Evolutionary conservation across 805 yeast genomes (phyloP).

Genomic region (Kodamaea hsintzibuensis): DNA sequence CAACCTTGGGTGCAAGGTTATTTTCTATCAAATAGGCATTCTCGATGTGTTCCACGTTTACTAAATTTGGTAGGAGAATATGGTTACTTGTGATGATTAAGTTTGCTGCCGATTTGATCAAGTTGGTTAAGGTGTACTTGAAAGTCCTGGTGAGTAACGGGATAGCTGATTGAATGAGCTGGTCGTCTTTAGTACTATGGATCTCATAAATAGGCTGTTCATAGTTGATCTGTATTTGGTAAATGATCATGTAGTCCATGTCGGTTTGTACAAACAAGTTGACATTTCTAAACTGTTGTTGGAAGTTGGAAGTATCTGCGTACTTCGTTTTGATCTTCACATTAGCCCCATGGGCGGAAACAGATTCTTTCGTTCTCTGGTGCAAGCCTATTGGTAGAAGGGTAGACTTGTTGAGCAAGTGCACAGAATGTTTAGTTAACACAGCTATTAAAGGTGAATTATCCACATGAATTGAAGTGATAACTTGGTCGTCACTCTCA

Average conservation of each 20-base stretch:
- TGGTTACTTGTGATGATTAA: constrained; percentile 16
- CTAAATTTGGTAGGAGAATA: constrained; percentile 5
- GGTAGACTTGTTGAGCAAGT: constrained; percentile 31
- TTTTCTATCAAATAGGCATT: constrained; percentile 15
- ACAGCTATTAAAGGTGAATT: constrained; percentile 29
- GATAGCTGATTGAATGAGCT: constrained; percentile 33
- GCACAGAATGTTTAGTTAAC: constrained; percentile 30
- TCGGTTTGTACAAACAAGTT: constrained; percentile 45
- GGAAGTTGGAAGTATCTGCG: constrained; percentile 33
- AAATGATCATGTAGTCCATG: constrained; percentile 41
- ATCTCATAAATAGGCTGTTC: constrained; percentile 36
- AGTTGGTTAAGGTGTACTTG: constrained; percentile 26
- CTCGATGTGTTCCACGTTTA: constrained; percentile 33
- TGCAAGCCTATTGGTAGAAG: constrained; percentile 49
- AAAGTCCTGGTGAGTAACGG: constrained; percentile 32
- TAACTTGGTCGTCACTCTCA: constrained; percentile 3
- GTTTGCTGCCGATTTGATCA: constrained; percentile 35
- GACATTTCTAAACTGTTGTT: constrained; percentile 24
- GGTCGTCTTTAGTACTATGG: constrained; percentile 24
- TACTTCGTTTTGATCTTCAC: constrained; percentile 38
- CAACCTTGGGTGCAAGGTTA: constrained; percentile 1
- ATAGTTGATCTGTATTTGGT: constrained; percentile 35
- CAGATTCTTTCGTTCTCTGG: constrained; percentile 42
- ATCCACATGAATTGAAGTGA: constrained; percentile 24
- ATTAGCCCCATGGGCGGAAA: constrained; percentile 51